These are phyloP conservation scores for Naganishia sp. DNA, from an alignment of 1,284 basidiomycete genomes.

Conservation along the genomic window DNA sequence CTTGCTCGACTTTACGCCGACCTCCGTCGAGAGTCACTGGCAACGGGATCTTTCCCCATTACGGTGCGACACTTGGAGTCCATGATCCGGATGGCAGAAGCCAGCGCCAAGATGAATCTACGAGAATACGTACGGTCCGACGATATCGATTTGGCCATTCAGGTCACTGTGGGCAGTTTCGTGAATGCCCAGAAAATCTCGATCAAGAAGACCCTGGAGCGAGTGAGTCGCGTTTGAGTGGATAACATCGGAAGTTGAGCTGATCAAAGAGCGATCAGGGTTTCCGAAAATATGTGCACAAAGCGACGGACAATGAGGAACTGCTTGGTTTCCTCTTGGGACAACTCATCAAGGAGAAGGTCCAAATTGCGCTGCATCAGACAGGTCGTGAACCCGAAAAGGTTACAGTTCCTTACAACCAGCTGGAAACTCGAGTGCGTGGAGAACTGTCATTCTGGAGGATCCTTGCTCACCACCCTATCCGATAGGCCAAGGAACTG, in stretches of 20 bases:
- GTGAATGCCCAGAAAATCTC: conserved; percentile 96
- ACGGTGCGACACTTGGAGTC: conserved; percentile 97
- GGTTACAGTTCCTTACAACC: conserved; percentile 70
- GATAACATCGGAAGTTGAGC: background rate
- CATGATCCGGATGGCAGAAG: conserved; percentile 99
- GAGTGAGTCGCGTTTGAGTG: conserved; percentile 61
- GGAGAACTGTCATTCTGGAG: background rate
- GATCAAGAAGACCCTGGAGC: conserved; percentile 94
- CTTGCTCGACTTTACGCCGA: conserved; percentile 94
- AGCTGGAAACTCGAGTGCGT: conserved; percentile 78
- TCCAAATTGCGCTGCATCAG: conserved; percentile 75
- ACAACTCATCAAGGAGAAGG: conserved; percentile 91
- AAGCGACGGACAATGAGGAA: conserved; percentile 93
- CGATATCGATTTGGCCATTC: conserved; percentile 96
- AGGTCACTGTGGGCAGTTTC: conserved; percentile 91
- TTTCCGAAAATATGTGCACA: conserved; percentile 95
- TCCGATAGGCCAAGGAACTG: conserved; percentile 78
- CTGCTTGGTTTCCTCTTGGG: conserved; percentile 91
- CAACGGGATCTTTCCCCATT: conserved; percentile 96
- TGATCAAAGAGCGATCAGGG: conserved; percentile 59
- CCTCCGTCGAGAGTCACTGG: conserved; percentile 89
- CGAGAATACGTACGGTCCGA: conserved; percentile 93
- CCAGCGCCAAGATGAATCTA: conserved; percentile 96
- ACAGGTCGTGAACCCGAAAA: conserved; percentile 71
- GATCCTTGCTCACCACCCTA: background rate